These are phyloP conservation scores for Nakazawaea ishiwadae DNA, from an alignment of 805 yeast genomes.

Conservation along the genomic window DNA sequence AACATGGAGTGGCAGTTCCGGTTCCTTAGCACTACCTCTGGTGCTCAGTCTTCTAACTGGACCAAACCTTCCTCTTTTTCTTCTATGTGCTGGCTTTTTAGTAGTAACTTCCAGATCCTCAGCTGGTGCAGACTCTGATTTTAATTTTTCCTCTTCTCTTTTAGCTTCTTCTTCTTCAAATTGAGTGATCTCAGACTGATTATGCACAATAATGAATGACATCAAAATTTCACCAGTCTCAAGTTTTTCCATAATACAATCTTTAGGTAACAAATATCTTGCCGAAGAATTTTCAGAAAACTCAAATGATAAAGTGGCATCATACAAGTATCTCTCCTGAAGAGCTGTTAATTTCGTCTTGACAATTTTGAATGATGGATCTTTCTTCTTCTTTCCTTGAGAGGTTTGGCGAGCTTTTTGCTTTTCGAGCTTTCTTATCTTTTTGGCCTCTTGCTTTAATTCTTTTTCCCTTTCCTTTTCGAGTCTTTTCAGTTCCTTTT, in stretches of 20 bases:
- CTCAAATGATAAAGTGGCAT: slow-evolving; percentile 80
- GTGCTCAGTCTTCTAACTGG: slow-evolving; percentile 15
- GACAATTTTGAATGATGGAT: slow-evolving; percentile 20
- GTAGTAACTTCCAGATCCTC: slow-evolving; percentile 14
- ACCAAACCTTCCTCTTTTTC: slow-evolving; percentile 15
- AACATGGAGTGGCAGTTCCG: slow-evolving; percentile 32
- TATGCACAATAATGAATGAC: slow-evolving; percentile 48
- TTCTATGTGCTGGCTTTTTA: slow-evolving; percentile 14
- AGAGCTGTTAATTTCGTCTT: slow-evolving; percentile 69
- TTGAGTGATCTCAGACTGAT: slow-evolving; percentile 38
- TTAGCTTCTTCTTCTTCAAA: slow-evolving; percentile 20
- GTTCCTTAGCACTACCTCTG: no score
- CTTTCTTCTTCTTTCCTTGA: slow-evolving; percentile 18
- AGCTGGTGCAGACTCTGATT: slow-evolving; percentile 12
- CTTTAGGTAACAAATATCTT: slow-evolving; percentile 71
- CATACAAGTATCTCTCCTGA: slow-evolving; percentile 63
- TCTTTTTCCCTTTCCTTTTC: slow-evolving; percentile 17
- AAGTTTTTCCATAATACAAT: slow-evolving; percentile 64
- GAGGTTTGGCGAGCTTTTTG: slow-evolving; percentile 17
- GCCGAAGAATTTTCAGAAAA: slow-evolving; percentile 74
- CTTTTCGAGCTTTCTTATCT: slow-evolving; percentile 11
- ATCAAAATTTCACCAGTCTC: slow-evolving; percentile 38
- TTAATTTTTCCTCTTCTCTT: slow-evolving; percentile 22
- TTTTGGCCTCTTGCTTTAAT: slow-evolving; percentile 11
- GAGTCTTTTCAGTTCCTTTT: slow-evolving; percentile 17